Percentiles rank a stretch among this genome's conserved stretches.
Evolutionary conservation across 2,329 filamentous ascomycete species (phyloP).

Genomic region (Stenocarpella maydis): DNA sequence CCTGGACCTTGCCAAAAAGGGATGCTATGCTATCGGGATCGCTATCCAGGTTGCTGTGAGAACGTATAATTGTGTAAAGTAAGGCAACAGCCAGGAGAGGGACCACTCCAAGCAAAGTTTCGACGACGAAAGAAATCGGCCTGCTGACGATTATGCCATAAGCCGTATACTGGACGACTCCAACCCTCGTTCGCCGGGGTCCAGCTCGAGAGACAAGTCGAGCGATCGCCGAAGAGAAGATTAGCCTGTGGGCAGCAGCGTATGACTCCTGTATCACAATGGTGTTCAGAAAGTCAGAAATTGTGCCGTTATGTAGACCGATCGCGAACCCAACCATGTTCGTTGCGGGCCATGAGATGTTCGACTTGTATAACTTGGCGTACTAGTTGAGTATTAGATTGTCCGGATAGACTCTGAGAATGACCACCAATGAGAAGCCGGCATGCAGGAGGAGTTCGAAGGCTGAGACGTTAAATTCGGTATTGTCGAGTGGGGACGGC

Average conservation of each 20-base stretch:
- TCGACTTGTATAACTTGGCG: constrained; percentile 30
- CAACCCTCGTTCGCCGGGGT: neutral
- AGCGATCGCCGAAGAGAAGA: constrained; percentile 43
- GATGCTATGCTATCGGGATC: constrained; percentile 43
- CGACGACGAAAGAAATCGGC: constrained; percentile 42
- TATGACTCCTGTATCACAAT: constrained; percentile 35
- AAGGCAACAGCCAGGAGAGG: constrained; percentile 35
- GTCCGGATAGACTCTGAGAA: constrained; percentile 40
- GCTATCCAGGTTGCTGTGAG: constrained; percentile 36
- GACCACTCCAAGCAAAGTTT: constrained; percentile 41
- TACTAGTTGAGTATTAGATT: constrained; percentile 41
- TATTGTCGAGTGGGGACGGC: constrained; percentile 31
- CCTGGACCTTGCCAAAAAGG: constrained; percentile 38
- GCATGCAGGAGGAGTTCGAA: constrained; percentile 47
- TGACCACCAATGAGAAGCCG: constrained; percentile 37
- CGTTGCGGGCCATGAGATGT: constrained; percentile 38
- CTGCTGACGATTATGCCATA: constrained; percentile 47
- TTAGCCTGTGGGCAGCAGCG: constrained; percentile 40
- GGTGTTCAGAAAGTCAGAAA: constrained; percentile 33
- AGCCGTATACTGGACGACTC: constrained; percentile 32
- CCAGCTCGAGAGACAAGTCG: constrained; percentile 33
- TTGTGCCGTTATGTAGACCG: constrained; percentile 39
- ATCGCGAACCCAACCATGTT: constrained; percentile 48
- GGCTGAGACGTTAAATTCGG: constrained; percentile 46
- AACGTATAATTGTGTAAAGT: constrained; percentile 35